These are phyloP conservation scores for Tephrocybe rancida DNA, from an alignment of 768 basidiomycete genomes.

Conservation along the genomic window DNA sequence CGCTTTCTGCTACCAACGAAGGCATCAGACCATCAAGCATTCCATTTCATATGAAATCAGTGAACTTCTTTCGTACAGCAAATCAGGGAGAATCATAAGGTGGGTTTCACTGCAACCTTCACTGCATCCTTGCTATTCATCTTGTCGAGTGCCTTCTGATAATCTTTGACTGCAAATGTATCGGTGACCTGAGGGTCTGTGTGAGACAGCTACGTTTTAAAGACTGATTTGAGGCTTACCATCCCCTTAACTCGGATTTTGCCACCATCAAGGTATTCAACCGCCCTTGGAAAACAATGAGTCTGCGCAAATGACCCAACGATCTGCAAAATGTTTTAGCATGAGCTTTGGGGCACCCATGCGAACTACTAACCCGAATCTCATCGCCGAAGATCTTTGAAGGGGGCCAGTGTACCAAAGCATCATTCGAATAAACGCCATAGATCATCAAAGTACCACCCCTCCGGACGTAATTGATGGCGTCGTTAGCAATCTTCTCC, in stretches of 20 bases:
- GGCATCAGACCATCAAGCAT: too few species aligned
- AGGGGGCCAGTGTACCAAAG: constrained; percentile 70
- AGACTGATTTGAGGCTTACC: constrained; percentile 20
- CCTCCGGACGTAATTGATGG: constrained; percentile 75
- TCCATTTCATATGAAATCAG: too few species aligned
- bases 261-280: constrained; percentile 75
- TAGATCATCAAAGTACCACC: constrained; percentile 75
- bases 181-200: constrained; percentile 46
- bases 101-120: constrained; percentile 52
- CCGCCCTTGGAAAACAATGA: constrained; percentile 77
- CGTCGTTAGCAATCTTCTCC: constrained; percentile 68
- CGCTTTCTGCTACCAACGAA: background rate
- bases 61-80: background rate
- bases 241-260: constrained; percentile 65
- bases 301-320: constrained; percentile 81
- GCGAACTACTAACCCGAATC: constrained; percentile 47
- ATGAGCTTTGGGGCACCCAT: background rate
- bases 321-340: constrained; percentile 43
- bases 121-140: constrained; percentile 59
- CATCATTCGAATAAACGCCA: constrained; percentile 75
- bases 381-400: constrained; percentile 79
- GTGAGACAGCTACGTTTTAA: background rate
- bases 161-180: constrained; percentile 58
- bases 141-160: constrained; percentile 66
- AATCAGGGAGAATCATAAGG: background rate